Conservation (phyloP, 352 stramenopile species). For the Globisporangium paroecandrum region DNA sequence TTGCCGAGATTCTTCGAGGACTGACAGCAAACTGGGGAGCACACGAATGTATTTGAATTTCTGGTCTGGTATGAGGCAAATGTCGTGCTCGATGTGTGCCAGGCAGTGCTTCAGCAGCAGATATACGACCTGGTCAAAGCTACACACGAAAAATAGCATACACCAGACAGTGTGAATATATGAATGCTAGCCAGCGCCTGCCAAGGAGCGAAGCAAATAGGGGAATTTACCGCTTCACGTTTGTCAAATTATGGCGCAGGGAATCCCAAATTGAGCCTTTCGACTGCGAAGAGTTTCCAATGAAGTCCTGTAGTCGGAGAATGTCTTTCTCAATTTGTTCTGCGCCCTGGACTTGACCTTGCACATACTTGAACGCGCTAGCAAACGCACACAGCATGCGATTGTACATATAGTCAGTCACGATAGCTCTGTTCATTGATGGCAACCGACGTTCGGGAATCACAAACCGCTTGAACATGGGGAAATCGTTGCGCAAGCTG, state of each 20-base stretch:
- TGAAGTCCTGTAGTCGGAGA: slow-evolving; percentile 57
- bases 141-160: slow-evolving; percentile 18
- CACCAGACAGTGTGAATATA: slow-evolving; percentile 1
- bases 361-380: slow-evolving; percentile 53
- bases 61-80: slow-evolving; percentile 28
- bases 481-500: slow-evolving; percentile 72
- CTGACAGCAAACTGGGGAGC: slow-evolving; percentile 38
- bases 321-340: slow-evolving; percentile 55
- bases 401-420: not conserved
- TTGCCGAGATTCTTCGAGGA: slow-evolving; percentile 36
- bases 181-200: not conserved
- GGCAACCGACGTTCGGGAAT: not conserved
- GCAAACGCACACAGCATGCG: not conserved
- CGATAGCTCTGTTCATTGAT: not conserved
- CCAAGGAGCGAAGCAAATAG: not conserved
- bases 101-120: slow-evolving; percentile 54
- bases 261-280: slow-evolving; percentile 65
- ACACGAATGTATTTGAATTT: slow-evolving; percentile 56
- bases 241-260: slow-evolving; percentile 56
- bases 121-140: slow-evolving; percentile 60
- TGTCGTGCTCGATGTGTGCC: slow-evolving; percentile 35
- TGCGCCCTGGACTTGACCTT: slow-evolving; percentile 30
- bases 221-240: slow-evolving; percentile 49
- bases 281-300: slow-evolving; percentile 44
- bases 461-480: slow-evolving; percentile 62